Conservation (phyloP, 345 rosid genomes). For the Ceriops zippeliana region DNA sequence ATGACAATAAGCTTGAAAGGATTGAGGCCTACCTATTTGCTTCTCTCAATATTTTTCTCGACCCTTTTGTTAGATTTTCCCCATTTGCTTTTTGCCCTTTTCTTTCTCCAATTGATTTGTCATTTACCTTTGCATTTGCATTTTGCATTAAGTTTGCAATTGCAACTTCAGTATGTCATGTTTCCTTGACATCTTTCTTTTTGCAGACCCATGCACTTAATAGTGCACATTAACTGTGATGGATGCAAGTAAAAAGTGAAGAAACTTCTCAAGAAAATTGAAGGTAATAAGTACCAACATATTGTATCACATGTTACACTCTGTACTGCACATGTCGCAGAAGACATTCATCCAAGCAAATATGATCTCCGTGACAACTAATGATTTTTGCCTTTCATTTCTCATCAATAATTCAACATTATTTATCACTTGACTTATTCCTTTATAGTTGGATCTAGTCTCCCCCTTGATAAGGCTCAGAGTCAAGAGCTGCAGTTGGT, state of each 20-base stretch:
- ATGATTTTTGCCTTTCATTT: not conserved
- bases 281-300: conserved; percentile 36
- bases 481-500: too few species aligned
- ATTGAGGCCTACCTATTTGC: conserved; percentile 28
- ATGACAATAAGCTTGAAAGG: conserved; percentile 30
- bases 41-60: not conserved
- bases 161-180: not conserved
- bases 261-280: conserved; percentile 63
- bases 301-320: not conserved
- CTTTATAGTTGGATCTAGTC: too few species aligned
- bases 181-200: conserved; percentile 1
- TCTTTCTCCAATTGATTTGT: too few species aligned
- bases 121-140: not conserved
- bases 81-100: too few species aligned
- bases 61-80: not conserved
- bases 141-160: not conserved
- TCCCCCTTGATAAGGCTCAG: too few species aligned
- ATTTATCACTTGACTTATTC: too few species aligned
- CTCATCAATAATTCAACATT: not conserved
- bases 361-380: not conserved
- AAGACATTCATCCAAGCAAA: too few species aligned
- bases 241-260: conserved; percentile 68
- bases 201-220: conserved; percentile 58
- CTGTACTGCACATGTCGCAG: not conserved
- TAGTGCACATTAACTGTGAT: conserved; percentile 66